Percentiles rank a stretch among this genome's conserved stretches.
These are phyloP conservation scores for Acephala macrosclerotiorum DNA, from an alignment of 2,329 filamentous ascomycete species.

Conservation along the genomic window DNA sequence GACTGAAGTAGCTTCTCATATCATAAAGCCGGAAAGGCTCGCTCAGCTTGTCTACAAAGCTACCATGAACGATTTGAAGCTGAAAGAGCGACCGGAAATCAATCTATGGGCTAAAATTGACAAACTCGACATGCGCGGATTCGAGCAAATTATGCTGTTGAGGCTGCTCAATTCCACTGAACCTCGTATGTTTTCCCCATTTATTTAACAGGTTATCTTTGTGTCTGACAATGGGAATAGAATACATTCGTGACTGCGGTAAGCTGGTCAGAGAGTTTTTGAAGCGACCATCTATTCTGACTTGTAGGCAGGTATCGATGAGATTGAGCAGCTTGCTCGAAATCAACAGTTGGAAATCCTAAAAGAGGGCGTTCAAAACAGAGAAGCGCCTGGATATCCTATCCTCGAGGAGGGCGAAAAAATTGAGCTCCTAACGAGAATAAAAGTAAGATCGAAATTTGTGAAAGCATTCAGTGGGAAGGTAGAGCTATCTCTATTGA, in stretches of 20 bases:
- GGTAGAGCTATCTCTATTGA: slow-evolving; percentile 17
- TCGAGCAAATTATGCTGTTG: slow-evolving; percentile 14
- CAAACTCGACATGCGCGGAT: slow-evolving; percentile 7
- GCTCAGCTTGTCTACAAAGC: slow-evolving; percentile 21
- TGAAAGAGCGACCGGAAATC: neutral
- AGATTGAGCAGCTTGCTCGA: slow-evolving; percentile 27
- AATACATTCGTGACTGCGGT: slow-evolving; percentile 33
- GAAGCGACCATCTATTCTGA: slow-evolving; percentile 21
- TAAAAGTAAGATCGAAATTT: slow-evolving; percentile 20
- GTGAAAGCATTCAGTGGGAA: slow-evolving; percentile 16
- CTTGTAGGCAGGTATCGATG: slow-evolving; percentile 24
- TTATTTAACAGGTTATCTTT: slow-evolving; percentile 19
- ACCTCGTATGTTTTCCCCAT: slow-evolving; percentile 21
- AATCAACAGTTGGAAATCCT: slow-evolving; percentile 15
- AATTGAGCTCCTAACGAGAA: slow-evolving; percentile 24
- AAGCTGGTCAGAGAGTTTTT: slow-evolving; percentile 16
- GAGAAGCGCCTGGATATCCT: slow-evolving; percentile 15
- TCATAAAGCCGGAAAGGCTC: slow-evolving; percentile 14
- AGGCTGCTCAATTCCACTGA: slow-evolving; percentile 16
- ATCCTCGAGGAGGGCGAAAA: slow-evolving; percentile 23
- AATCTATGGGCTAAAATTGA: slow-evolving; percentile 6
- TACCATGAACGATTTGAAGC: slow-evolving; percentile 17
- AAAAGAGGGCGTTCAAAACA: neutral
- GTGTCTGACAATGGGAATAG: slow-evolving; percentile 21
- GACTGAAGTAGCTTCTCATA: slow-evolving; percentile 18